phyloP scores from a whole-genome alignment of 768 basidiomycete species.

The Pulveroboletus ravenelii region DNA sequence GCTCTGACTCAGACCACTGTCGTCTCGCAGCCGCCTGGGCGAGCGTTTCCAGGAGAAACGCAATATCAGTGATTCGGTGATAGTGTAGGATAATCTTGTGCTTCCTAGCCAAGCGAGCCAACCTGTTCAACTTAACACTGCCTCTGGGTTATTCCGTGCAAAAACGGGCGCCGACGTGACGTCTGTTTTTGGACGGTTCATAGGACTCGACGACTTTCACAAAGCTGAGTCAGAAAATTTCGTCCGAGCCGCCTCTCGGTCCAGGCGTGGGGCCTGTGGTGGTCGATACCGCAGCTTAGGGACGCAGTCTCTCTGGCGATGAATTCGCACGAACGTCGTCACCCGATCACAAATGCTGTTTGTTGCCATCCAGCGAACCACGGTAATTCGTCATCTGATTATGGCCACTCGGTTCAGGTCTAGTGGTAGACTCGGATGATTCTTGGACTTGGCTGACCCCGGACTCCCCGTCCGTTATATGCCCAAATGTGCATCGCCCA shows the following conservation, averaged over 20 bases:
- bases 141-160: neutral
- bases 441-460: conserved; percentile 11
- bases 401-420: too few relatives aligned
- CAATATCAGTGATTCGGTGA: neutral
- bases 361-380: neutral
- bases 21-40: neutral
- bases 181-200: too few relatives aligned
- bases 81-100: neutral
- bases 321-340: neutral
- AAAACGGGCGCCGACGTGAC: too few relatives aligned
- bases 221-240: neutral
- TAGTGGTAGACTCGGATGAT: neutral
- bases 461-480: conserved; percentile 3
- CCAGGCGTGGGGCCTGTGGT: neutral
- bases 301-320: neutral
- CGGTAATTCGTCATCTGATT: too few relatives aligned
- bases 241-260: neutral
- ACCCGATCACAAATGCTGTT: neutral
- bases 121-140: conserved; percentile 5
- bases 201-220: too few relatives aligned
- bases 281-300: neutral
- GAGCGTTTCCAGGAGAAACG: too few relatives aligned
- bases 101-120: too few relatives aligned
- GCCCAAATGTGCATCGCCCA: neutral
- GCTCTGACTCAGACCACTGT: neutral